Conservation (phyloP, 306 rosid genomes). For the Crotalaria pallida region DNA sequence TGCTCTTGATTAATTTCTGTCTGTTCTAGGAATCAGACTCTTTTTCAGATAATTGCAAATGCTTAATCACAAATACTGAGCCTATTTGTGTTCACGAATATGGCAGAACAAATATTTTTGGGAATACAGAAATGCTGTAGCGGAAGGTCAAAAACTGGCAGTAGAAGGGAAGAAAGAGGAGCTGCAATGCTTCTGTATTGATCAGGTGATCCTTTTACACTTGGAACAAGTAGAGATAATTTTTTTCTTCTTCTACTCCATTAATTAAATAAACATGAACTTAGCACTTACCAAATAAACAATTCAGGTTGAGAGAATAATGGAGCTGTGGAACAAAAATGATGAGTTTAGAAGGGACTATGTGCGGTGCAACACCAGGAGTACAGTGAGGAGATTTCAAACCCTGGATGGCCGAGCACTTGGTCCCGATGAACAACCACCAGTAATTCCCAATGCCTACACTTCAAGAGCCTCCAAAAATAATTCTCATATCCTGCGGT, state of each 20-base stretch:
- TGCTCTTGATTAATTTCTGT: background rate
- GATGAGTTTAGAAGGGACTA: slow-evolving; percentile 72
- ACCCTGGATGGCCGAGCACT: slow-evolving; percentile 76
- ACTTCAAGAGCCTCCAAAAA: slow-evolving; percentile 36
- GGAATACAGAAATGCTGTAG: slow-evolving; percentile 51
- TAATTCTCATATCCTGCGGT: slow-evolving; percentile 21
- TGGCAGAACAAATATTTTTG: slow-evolving; percentile 63
- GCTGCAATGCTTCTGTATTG: slow-evolving; percentile 51
- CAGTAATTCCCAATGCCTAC: slow-evolving; percentile 35
- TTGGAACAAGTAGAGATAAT: background rate
- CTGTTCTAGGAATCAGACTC: background rate
- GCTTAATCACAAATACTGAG: slow-evolving; percentile 22
- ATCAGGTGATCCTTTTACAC: slow-evolving; percentile 48
- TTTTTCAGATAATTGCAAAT: background rate
- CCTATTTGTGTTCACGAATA: slow-evolving; percentile 11
- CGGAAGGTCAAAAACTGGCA: slow-evolving; percentile 43
- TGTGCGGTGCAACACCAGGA: slow-evolving; percentile 65
- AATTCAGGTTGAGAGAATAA: slow-evolving; percentile 55
- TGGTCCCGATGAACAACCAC: slow-evolving; percentile 83
- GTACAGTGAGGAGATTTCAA: slow-evolving; percentile 72
- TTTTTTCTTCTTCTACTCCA: background rate
- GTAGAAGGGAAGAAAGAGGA: slow-evolving; percentile 48
- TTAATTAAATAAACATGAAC: slow-evolving; percentile 8
- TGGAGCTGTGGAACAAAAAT: slow-evolving; percentile 59
- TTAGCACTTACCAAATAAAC: slow-evolving; percentile 14